A percentile compares a stretch with the other conserved stretches of the same genome.
Evolutionary conservation across 805 yeast species (phyloP).

Genomic region (Candida insectorum): DNA sequence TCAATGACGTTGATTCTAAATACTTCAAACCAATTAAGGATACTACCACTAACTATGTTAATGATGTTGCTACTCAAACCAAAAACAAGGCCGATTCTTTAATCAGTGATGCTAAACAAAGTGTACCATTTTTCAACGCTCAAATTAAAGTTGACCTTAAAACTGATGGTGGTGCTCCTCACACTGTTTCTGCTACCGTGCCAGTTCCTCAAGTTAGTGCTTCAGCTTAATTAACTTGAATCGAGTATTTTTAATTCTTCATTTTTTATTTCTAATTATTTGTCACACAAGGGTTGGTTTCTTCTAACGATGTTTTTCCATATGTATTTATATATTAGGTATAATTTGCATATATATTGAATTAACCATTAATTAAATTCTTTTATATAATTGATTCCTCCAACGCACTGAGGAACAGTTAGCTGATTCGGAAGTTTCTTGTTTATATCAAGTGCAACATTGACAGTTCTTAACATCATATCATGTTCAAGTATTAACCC

Average conservation of each 20-base stretch:
- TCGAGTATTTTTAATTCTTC: background rate
- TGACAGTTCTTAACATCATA: conserved; percentile 60
- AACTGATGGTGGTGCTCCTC: conserved; percentile 11
- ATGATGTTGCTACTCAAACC: conserved; percentile 31
- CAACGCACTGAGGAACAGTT: conserved; percentile 77
- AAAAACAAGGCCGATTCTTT: conserved; percentile 30
- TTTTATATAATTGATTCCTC: conserved; percentile 60
- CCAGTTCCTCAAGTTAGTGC: conserved; percentile 21
- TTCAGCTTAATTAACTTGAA: conserved; percentile 14
- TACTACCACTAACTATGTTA: conserved; percentile 37
- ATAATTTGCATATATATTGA: no score
- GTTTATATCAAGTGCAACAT: conserved; percentile 59
- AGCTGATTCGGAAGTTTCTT: conserved; percentile 59
- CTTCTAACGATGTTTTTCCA: no score
- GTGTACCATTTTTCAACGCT: conserved; percentile 8
- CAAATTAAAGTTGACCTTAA: conserved; percentile 1
- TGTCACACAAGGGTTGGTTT: no score
- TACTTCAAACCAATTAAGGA: conserved; percentile 38
- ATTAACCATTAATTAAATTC: no score
- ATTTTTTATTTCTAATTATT: background rate
- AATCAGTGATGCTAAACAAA: conserved; percentile 11
- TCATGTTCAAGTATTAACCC: conserved; percentile 92
- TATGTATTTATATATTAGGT: no score
- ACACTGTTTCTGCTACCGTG: conserved; percentile 8
- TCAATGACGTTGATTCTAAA: conserved; percentile 25